Base-by-base conservation (phyloP, 305 asterid species). In the Plantago lanceolata region DNA sequence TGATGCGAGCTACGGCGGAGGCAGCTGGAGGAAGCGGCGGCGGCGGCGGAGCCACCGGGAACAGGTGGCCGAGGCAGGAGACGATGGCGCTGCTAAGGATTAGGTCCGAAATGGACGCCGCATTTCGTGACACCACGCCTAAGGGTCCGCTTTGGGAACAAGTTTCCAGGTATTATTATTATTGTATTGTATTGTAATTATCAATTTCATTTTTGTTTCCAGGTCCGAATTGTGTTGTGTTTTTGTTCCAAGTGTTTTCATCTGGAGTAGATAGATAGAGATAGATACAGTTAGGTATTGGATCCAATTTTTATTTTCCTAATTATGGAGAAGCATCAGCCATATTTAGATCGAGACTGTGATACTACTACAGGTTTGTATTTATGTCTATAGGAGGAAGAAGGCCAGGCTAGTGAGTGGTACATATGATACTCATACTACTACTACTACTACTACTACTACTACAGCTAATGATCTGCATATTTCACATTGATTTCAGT, bases 31-130 rank as follows among this genome's bases (percentile, higher is more conserved):
- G 60, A 5, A 11, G 73, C 19, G 21, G 64, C 11, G 72, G 69
- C 14, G 48, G 70, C 21, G 72, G 69, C n/a, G 48, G 70, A 18
- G 35, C 74, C 44, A 64, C 53, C 0, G 64, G 74, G 18, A 76
- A 76, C 56, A 65, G 87, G 75, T 83, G 89, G 89, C 89, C 89
- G 0, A 73, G 89, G 21, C 89, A 83, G 71, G 89, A 83, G 64
- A 83, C 89, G 6, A 80, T 83, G 72, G 78, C 83, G 9, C 78
- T 83, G 61, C 68, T 83, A 19, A 82, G 75, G 68, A 73, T 83
- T 71, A 75, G 89, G 77, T 83, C 87, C 26, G 80, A 84, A 48
- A 79, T 83, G 71, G 89, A 83, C 77, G 45, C 81, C 18, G 82
- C 78, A 71, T 83, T 83, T 73, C 82, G 82, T 57, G 89, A 83